Evolutionary conservation across 768 basidiomycete species (phyloP).

Genomic region (Mycena albidolilacea): DNA sequence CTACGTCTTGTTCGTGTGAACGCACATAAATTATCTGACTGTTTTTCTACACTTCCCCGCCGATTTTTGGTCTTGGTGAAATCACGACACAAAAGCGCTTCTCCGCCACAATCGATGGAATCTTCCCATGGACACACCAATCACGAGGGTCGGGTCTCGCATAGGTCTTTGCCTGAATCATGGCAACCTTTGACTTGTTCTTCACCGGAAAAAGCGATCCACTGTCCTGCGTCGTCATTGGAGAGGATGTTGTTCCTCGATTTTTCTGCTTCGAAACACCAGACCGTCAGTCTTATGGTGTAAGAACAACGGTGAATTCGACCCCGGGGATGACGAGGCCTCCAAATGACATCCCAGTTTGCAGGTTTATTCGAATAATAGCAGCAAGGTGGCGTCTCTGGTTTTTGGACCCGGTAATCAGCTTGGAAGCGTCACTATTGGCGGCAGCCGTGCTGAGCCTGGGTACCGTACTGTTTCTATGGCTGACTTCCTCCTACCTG

Average conservation of each 20-base stretch:
- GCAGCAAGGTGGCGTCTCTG: conserved; percentile 63
- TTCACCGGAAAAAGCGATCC: conserved; percentile 82
- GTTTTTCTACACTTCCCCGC: neutral
- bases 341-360: conserved; percentile 21
- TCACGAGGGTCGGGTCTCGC: conserved; percentile 22
- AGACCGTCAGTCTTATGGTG: conserved; percentile 57
- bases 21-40: neutral
- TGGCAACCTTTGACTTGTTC: conserved; percentile 68
- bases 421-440: conserved; percentile 70
- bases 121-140: conserved; percentile 61
- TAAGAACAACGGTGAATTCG: conserved; percentile 64
- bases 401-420: conserved; percentile 70
- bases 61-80: neutral
- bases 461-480: conserved; percentile 56
- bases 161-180: conserved; percentile 37
- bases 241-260: conserved; percentile 70
- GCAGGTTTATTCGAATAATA: conserved; percentile 66
- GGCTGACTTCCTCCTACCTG: conserved; percentile 71
- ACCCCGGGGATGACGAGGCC: neutral
- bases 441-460: conserved; percentile 61
- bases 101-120: conserved; percentile 67
- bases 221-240: conserved; percentile 77
- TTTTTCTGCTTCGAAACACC: conserved; percentile 80
- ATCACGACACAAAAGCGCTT: conserved; percentile 44
- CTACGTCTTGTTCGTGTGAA: neutral